Base-by-base conservation (phyloP, 1,139 yeast species). In the Yamadazyma mexicana region DNA sequence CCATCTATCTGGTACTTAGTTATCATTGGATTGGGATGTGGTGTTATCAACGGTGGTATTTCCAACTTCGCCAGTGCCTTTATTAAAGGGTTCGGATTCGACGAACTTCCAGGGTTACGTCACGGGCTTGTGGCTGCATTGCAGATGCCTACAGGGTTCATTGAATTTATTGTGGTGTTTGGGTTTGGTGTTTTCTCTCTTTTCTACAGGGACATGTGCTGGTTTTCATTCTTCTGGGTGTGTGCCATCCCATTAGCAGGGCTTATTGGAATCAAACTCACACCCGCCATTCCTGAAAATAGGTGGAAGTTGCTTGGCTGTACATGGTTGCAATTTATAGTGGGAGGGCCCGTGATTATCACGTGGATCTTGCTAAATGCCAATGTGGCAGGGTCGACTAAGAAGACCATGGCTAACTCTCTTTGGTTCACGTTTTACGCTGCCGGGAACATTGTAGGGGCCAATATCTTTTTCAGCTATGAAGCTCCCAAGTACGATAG, bases 261-360 rank as follows among this genome's bases (percentile, higher is more conserved):
- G 3, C 46, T 58, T 22, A 48, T 56, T 37, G 63, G 62, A 2
- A 51, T 59, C 23, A 53, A 55, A 38, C 34, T 47, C 11, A 55
- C 54, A 12, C 43, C 52, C 10, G 42, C 52, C 20, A 28, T 10
- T 14, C 34, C 37, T 3, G 49, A 34, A 12, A 28, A 58, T 29
- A 53, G 44, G 39, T 55, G 62, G 58, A 47, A 58, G 5, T 42
- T 59, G 16, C 62, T 56, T 2, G 55, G 69, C 8, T 64, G 69
- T 45, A 59, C 67, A 15, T 67, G 67, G 64, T 48, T 66, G 22
- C 69, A 62, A 38, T 63, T 51, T 45, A 54, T 61, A 23, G 50
- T 62, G 39, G 67, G 65, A 5, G 66, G 61, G 2, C 66, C 66
- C 11, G 61, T 62, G 25, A 61, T 64, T 37, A 43, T 61, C 34